Base-by-base conservation (phyloP, 768 basidiomycete species). In the Strobilomyces confusus region DNA sequence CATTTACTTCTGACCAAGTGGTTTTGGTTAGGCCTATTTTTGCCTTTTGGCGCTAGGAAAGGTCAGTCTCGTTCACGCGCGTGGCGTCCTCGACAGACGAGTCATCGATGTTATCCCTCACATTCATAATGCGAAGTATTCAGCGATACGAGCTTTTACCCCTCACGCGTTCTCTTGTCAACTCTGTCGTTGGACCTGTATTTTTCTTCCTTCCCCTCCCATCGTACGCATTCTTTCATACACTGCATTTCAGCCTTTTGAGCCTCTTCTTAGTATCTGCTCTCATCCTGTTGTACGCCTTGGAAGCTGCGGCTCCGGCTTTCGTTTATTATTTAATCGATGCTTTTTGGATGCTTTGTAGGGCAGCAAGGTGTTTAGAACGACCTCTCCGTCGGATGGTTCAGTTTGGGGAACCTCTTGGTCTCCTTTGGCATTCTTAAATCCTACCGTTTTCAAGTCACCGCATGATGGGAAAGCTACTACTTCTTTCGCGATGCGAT, bases 71-170 rank as follows among this genome's bases (percentile, higher is more conserved):
- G 14, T 32, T 36, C 15, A 22, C 6, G 20, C 48, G 44, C 15
- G n/a, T 41, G 17, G 33, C 23, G 9, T 40, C 68, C 61, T 29
- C 14, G 22, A 52, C 68, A 12, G 36, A 71, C 68, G n/a, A n/a
- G n/a, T n/a, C n/a, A n/a, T n/a, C n/a, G n/a, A n/a, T n/a, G 73
- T 90, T 89, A 58, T 91, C 89, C 9, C 82, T 82, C 33, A 79
- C 80, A 63, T 86, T 84, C 60, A 82, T 76, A 19, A 75, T 72
- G 29, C 87, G 73, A 48, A 91, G 65, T 56, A 91, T 50, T 83
- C 83, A 47, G 82, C 77, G 49, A 91, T 72, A 59, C 77, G 79
- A 47, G 80, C 75, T 1, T 86, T 87, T 22, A 80, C 76, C 78
- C 48, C 66, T 74, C 3, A 84, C 82, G 8, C 79, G 80, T 23